Evolutionary conservation across 495 filamentous ascomycete genomes (phyloP).

Genomic region (Neurospora sp.): DNA sequence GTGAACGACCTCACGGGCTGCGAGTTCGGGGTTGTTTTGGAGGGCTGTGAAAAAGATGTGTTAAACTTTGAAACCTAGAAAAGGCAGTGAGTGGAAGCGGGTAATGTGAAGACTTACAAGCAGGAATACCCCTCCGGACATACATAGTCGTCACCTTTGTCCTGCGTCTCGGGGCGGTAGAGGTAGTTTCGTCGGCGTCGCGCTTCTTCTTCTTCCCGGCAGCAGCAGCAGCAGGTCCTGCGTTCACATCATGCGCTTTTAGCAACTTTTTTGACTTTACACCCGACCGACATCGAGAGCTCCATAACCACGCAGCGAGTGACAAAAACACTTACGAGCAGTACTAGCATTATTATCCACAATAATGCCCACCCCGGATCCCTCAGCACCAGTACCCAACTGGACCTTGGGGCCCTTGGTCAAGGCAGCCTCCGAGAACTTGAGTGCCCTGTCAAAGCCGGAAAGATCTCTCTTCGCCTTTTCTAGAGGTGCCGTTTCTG

Average conservation of each 20-base stretch:
- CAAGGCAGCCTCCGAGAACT: slow-evolving; percentile 35
- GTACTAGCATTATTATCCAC: slow-evolving; percentile 29
- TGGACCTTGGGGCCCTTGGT: slow-evolving; percentile 35
- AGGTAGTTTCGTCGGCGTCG: slow-evolving; percentile 13
- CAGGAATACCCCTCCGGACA: slow-evolving; percentile 34
- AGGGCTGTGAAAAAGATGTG: slow-evolving; percentile 18
- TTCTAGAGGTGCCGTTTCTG: background rate
- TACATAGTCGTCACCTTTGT: slow-evolving; percentile 42
- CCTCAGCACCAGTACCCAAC: slow-evolving; percentile 37
- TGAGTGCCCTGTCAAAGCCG: slow-evolving; percentile 39
- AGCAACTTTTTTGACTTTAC: too few species aligned
- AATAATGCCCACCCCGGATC: slow-evolving; percentile 39
- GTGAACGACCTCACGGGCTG: slow-evolving; percentile 18
- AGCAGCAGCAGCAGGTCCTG: slow-evolving; percentile 1
- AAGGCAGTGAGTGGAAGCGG: background rate
- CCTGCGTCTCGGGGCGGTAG: slow-evolving; percentile 20
- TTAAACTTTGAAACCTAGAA: slow-evolving; percentile 2
- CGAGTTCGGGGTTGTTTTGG: slow-evolving; percentile 20
- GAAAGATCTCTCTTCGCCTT: slow-evolving; percentile 31
- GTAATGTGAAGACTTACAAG: slow-evolving; percentile 19
- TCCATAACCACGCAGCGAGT: background rate
- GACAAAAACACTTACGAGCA: slow-evolving; percentile 10
- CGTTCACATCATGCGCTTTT: too few species aligned
- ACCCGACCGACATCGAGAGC: too few species aligned
- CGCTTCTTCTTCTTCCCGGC: slow-evolving; percentile 15